Conservation (phyloP, 2,329 filamentous ascomycete species). For the Cercospora sp. region DNA sequence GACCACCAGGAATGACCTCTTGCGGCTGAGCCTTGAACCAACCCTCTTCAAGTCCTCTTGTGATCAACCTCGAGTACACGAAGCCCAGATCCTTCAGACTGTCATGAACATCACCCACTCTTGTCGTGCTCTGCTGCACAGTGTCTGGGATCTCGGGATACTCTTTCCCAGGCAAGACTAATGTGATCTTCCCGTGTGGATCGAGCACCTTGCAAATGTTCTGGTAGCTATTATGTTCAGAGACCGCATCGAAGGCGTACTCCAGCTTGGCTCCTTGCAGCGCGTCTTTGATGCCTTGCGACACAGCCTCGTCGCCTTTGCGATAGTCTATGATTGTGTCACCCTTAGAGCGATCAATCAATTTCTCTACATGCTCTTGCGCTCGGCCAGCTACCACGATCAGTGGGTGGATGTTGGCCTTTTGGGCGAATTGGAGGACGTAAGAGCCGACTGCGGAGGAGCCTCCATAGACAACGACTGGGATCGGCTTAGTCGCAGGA, state of each 20-base stretch:
- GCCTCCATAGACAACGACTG: slow-evolving; percentile 52
- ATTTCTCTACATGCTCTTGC: slow-evolving; percentile 52
- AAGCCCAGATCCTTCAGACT: slow-evolving; percentile 40
- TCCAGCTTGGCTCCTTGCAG: slow-evolving; percentile 34
- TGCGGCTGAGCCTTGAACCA: slow-evolving; percentile 43
- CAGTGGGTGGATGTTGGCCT: slow-evolving; percentile 60
- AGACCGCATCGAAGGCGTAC: slow-evolving; percentile 39
- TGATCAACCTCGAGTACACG: slow-evolving; percentile 39
- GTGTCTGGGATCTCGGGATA: slow-evolving; percentile 46
- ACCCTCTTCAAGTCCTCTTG: slow-evolving; percentile 38
- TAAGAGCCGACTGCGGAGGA: slow-evolving; percentile 60
- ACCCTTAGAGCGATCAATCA: slow-evolving; percentile 57
- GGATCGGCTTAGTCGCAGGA: slow-evolving; percentile 35
- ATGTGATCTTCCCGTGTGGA: slow-evolving; percentile 37
- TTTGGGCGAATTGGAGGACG: slow-evolving; percentile 57
- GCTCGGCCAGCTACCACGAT: slow-evolving; percentile 61
- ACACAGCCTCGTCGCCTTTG: slow-evolving; percentile 36
- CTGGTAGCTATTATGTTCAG: slow-evolving; percentile 36
- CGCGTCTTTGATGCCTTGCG: slow-evolving; percentile 37
- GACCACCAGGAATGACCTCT: slow-evolving; percentile 57
- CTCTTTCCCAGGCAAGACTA: slow-evolving; percentile 42
- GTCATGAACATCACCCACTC: slow-evolving; percentile 36
- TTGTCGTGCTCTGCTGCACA: slow-evolving; percentile 44
- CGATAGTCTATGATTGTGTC: slow-evolving; percentile 64
- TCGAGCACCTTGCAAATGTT: slow-evolving; percentile 46